Evolutionary conservation across 169 alveolate genomes (phyloP).

Genomic region (Plasmodium blacklocki): DNA sequence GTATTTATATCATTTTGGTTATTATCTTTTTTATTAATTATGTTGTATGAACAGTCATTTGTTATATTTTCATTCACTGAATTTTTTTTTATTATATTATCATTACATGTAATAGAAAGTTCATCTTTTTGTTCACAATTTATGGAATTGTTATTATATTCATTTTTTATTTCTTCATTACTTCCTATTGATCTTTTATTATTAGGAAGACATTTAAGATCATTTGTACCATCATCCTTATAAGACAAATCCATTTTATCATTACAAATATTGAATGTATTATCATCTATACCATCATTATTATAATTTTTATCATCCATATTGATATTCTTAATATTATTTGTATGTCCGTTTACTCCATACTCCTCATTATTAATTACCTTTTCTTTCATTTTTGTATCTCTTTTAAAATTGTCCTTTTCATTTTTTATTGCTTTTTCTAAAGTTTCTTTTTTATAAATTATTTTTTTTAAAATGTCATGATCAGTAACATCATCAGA

Average conservation of each 20-base stretch:
- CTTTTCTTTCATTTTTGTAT: not conserved
- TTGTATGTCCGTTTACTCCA: not conserved
- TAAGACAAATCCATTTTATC: not conserved
- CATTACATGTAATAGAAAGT: no score
- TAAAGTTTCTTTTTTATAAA: constrained; percentile 34
- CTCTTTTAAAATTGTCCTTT: not conserved
- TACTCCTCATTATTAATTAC: not conserved
- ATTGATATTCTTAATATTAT: not conserved
- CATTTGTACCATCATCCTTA: not conserved
- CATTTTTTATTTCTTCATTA: no score
- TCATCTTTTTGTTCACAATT: no score
- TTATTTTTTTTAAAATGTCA: constrained; percentile 52
- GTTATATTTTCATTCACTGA: no score
- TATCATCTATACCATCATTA: not conserved
- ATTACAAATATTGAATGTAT: not conserved
- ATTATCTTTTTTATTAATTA: no score
- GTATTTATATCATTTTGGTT: no score
- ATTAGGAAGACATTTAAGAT: no score
- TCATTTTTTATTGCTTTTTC: constrained; percentile 19
- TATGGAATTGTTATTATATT: no score
- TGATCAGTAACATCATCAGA: constrained; percentile 14
- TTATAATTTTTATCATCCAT: not conserved
- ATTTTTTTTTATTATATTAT: no score
- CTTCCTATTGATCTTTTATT: no score
- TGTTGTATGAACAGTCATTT: no score